These are phyloP conservation scores for Phytophthora podocarpi DNA, from an alignment of 352 stramenopile genomes.

Conservation along the genomic window DNA sequence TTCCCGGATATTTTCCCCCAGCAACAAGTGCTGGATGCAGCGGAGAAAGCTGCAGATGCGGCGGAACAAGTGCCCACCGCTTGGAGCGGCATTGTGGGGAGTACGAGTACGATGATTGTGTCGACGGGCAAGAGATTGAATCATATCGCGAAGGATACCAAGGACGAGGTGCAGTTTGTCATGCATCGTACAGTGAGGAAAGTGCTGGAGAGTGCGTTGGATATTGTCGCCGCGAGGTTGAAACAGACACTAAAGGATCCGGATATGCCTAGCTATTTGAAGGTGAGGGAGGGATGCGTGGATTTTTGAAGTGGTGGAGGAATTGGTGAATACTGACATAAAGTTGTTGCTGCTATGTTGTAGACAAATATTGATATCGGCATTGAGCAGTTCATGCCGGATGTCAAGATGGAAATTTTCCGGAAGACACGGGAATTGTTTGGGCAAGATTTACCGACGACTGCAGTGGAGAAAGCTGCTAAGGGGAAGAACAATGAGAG, in stretches of 20 bases:
- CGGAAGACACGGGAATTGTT: conserved; percentile 84
- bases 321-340: not conserved
- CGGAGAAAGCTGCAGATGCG: conserved; percentile 50
- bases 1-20: conserved; percentile 83
- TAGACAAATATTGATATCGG: conserved; percentile 82
- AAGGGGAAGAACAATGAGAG: conserved; percentile 5
- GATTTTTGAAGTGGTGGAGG: not conserved
- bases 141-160: conserved; percentile 85
- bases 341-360: conserved; percentile 1
- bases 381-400: conserved; percentile 88
- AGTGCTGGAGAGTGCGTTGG: conserved; percentile 77
- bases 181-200: conserved; percentile 82
- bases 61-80: conserved; percentile 26
- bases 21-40: conserved; percentile 62
- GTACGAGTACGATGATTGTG: conserved; percentile 78
- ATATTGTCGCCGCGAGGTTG: conserved; percentile 76
- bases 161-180: conserved; percentile 78
- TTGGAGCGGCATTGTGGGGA: conserved; percentile 77
- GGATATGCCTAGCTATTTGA: conserved; percentile 84
- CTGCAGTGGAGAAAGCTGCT: conserved; percentile 2
- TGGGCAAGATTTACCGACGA: conserved; percentile 34
- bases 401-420: conserved; percentile 91
- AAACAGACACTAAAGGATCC: conserved; percentile 83
- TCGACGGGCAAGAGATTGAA: conserved; percentile 85
- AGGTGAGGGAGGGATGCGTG: conserved; percentile 42